These are phyloP conservation scores for Aspergillus sclerotioniger DNA, from an alignment of 495 filamentous ascomycete species.

Conservation along the genomic window DNA sequence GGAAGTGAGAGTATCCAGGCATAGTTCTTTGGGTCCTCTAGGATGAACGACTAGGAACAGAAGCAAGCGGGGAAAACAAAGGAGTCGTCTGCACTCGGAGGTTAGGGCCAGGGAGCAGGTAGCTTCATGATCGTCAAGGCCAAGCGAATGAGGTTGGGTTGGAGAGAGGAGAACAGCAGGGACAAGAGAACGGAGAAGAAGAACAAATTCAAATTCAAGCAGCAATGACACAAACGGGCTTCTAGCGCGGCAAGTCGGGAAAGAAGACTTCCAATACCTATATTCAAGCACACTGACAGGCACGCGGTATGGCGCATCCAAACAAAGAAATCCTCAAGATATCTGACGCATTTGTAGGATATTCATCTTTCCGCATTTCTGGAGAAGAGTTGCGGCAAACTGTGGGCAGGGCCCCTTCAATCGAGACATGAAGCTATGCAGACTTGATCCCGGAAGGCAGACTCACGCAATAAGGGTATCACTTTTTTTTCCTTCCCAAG, in stretches of 20 bases:
- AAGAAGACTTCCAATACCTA: slow-evolving; percentile 29
- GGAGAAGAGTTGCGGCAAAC: slow-evolving; percentile 28
- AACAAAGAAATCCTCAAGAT: slow-evolving; percentile 32
- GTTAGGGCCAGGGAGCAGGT: slow-evolving; percentile 23
- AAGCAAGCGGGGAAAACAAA: slow-evolving; percentile 15
- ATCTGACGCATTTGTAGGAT: slow-evolving; percentile 34
- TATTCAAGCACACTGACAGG: slow-evolving; percentile 30
- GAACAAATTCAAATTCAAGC: slow-evolving; percentile 11
- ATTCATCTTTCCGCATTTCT: slow-evolving; percentile 19
- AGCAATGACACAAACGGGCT: slow-evolving; percentile 24
- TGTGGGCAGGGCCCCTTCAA: slow-evolving; percentile 30
- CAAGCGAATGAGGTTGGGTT: slow-evolving; percentile 19
- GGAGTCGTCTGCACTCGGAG: slow-evolving; percentile 31
- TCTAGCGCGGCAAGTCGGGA: slow-evolving; percentile 43
- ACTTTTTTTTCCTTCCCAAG: slow-evolving; percentile 50
- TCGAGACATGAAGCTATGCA: slow-evolving; percentile 41
- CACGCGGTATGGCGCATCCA: slow-evolving; percentile 27
- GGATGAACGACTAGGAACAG: slow-evolving; percentile 6
- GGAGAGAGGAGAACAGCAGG: slow-evolving; percentile 25
- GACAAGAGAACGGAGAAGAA: slow-evolving; percentile 9
- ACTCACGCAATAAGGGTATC: slow-evolving; percentile 52
- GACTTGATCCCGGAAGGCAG: slow-evolving; percentile 43
- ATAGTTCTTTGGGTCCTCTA: slow-evolving; percentile 19
- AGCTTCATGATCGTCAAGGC: slow-evolving; percentile 26
- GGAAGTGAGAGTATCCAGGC: slow-evolving; percentile 12